Evolutionary conservation across 345 rosid species (phyloP).

Genomic region (Angophora floribunda): DNA sequence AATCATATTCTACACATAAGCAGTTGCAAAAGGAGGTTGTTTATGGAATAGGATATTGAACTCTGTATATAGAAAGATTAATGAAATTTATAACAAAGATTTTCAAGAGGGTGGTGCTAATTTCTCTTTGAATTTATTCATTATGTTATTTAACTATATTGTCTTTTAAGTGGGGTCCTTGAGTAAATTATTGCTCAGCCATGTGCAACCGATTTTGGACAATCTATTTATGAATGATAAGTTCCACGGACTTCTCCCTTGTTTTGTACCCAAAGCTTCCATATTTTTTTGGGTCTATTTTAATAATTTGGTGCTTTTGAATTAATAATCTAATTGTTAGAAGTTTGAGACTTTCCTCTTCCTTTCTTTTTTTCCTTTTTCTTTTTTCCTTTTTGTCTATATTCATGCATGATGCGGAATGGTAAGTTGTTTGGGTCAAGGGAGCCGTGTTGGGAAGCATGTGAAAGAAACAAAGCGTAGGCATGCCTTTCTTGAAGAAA

Average conservation of each 20-base stretch:
- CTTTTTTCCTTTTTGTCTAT: not conserved
- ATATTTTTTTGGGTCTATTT: not conserved
- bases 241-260: not conserved
- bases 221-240: conserved; percentile 7
- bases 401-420: not conserved
- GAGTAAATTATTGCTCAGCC: conserved; percentile 16
- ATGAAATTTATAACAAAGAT: not conserved
- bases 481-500: conserved; percentile 8
- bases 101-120: not conserved
- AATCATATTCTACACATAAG: not conserved
- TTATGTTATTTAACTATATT: not conserved
- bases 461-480: conserved; percentile 11
- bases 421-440: not conserved
- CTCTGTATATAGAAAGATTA: not conserved
- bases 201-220: conserved; percentile 25
- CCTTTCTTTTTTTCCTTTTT: not conserved
- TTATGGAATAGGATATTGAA: not conserved
- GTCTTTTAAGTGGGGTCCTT: conserved; percentile 1
- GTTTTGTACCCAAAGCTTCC: not conserved
- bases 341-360: not conserved
- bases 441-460: conserved; percentile 19
- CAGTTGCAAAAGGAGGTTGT: not conserved
- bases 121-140: not conserved
- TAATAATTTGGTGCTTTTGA: not conserved
- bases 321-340: not conserved